Conservation (phyloP, 352 stramenopile genomes). For the Pythium insidiosum region DNA sequence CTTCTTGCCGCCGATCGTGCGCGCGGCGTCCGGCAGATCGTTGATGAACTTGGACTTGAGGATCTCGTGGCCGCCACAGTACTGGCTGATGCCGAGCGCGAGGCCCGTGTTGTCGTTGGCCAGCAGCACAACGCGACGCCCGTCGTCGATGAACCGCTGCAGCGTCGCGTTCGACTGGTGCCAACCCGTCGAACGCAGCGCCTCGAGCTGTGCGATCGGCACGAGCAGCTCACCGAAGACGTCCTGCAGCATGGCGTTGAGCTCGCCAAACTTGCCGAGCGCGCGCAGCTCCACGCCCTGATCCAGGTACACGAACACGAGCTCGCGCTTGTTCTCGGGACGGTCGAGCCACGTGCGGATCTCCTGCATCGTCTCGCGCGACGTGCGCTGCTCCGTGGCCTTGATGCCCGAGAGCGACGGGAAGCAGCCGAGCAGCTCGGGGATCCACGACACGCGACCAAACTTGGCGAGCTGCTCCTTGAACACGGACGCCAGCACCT, state of each 20-base stretch:
- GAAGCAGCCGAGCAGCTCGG: slow-evolving; percentile 48
- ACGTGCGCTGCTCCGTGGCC: slow-evolving; percentile 29
- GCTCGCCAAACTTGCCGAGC: slow-evolving; percentile 15
- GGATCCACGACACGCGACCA: slow-evolving; percentile 31
- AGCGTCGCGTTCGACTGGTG: slow-evolving; percentile 19
- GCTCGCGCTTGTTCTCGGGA: slow-evolving; percentile 28
- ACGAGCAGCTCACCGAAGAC: slow-evolving; percentile 40
- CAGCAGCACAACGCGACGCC: slow-evolving; percentile 32
- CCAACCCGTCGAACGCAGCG: slow-evolving; percentile 21
- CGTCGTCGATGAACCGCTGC: slow-evolving; percentile 24
- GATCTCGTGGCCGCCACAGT: slow-evolving; percentile 31
- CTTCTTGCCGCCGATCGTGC: slow-evolving; percentile 26
- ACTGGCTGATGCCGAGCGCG: slow-evolving; percentile 26
- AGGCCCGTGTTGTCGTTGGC: slow-evolving; percentile 36
- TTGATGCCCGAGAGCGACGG: slow-evolving; percentile 50
- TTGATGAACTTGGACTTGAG: slow-evolving; percentile 29
- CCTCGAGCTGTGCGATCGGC: slow-evolving; percentile 21
- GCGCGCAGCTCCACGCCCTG: slow-evolving; percentile 27
- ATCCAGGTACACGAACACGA: slow-evolving; percentile 44
- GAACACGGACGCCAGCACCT: slow-evolving; percentile 28
- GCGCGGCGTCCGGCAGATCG: slow-evolving; percentile 20
- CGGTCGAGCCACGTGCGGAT: slow-evolving; percentile 33
- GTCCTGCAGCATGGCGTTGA: slow-evolving; percentile 30
- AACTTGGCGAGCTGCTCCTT: slow-evolving; percentile 30
- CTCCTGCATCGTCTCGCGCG: slow-evolving; percentile 26